These are phyloP conservation scores for Ciborinia camelliae DNA, from an alignment of 2,329 filamentous ascomycete species.

Conservation along the genomic window DNA sequence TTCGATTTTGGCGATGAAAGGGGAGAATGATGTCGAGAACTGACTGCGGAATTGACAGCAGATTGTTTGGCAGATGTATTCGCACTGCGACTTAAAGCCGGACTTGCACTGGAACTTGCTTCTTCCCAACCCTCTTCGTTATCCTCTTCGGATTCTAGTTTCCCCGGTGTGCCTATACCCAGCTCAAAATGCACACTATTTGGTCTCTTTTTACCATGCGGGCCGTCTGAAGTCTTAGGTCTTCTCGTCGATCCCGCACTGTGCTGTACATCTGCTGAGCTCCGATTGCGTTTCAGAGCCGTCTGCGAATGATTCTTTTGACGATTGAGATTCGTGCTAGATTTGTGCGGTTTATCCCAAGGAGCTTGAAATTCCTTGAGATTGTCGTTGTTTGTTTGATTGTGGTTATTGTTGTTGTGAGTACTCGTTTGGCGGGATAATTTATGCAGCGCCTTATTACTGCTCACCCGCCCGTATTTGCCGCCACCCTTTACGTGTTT, in stretches of 20 bases:
- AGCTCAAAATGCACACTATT: conserved; percentile 62
- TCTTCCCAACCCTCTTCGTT: conserved; percentile 64
- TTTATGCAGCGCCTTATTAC: conserved; percentile 35
- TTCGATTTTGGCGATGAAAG: conserved; percentile 26
- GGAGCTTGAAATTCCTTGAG: conserved; percentile 35
- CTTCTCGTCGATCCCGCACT: conserved; percentile 38
- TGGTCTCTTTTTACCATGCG: conserved; percentile 31
- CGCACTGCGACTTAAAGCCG: conserved; percentile 50
- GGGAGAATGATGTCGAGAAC: conserved; percentile 34
- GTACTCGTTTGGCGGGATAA: conserved; percentile 20
- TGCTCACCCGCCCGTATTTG: conserved; percentile 29
- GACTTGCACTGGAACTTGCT: conserved; percentile 60
- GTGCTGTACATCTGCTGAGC: conserved; percentile 31
- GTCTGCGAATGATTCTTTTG: conserved; percentile 53
- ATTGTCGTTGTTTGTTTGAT: conserved; percentile 31
- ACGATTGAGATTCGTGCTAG: conserved; percentile 37
- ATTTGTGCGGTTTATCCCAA: conserved; percentile 27
- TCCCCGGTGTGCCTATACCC: conserved; percentile 37
- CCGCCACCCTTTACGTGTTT: conserved; percentile 34
- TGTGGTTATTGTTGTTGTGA: conserved; percentile 25
- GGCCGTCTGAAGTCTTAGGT: conserved; percentile 47
- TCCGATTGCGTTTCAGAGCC: conserved; percentile 57
- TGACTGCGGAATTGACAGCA: conserved; percentile 41
- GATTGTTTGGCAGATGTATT: conserved; percentile 36
- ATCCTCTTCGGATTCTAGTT: conserved; percentile 38